Base-by-base conservation (phyloP, 805 yeast species). In the Barnettozyma wickerhamii region DNA sequence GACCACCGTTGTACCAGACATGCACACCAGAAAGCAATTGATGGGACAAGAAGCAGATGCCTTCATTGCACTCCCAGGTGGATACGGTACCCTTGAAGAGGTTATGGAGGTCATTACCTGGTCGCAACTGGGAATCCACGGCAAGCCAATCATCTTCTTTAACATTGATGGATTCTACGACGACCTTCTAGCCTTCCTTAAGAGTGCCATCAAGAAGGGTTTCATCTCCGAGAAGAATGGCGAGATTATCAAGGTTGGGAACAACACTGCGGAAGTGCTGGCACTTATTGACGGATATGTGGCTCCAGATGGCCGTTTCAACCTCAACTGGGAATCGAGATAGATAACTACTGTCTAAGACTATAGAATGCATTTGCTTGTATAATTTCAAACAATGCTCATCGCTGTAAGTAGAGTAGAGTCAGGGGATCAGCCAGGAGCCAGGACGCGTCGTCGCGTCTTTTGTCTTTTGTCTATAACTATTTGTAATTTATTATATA, bases 31-130 rank as follows among this genome's bases (percentile, higher is more conserved):
- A 59, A 88, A 88, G 69, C 73, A 80, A 59, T 53, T 84, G 69
- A 88, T 88, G 96, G 95, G 89, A 21, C 72, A 75, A 55, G 90
- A 84, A 60, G 81, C 91, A n/a, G 79, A 79, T 50, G 95, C 91
- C 0, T 88, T 88, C 62, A 76, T 88, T 33, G 95, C 95, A 0
- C 71, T 88, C 66, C 95, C 96, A 12, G 96, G 96, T 47, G 96
- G 96, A 3, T 87, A 79, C 59, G 96, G 96, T 37, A 87, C 95
- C 7, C 64, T 86, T 57, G 96, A 88, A 63, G 96, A 88, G 64
- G 69, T 88, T 47, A 80, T 87, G 81, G 96, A 88, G 66, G 83
- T 86, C 41, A 83, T 84, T 44, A 88, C 96, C 4, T 88, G 96
- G 96, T 78, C 80, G 37, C 96, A 88, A 68, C 71, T 88, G 53